Evolutionary conservation across 345 rosid genomes (phyloP).

Genomic region (Dipteronia sinensis): DNA sequence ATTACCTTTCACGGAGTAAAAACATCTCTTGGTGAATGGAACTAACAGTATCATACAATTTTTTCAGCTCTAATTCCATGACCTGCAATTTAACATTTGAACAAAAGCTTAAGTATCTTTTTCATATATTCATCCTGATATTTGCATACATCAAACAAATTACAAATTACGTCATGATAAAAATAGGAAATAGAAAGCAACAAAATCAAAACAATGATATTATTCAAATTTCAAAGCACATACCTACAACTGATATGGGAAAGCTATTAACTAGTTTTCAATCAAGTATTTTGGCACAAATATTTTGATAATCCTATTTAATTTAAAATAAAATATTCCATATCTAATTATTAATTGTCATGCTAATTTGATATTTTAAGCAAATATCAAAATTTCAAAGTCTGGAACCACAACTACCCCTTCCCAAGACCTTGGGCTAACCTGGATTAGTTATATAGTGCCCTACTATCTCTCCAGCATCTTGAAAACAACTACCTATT

Average conservation of each 20-base stretch:
- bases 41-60: constrained; percentile 60
- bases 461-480: neutral
- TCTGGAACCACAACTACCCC: neutral
- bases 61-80: constrained; percentile 86
- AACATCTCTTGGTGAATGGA: constrained; percentile 84
- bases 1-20: constrained; percentile 84
- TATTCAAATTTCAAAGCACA: neutral
- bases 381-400: neutral
- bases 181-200: neutral
- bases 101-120: constrained; percentile 4
- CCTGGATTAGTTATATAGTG: neutral
- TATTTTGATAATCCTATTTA: neutral
- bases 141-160: neutral
- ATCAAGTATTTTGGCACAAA: neutral
- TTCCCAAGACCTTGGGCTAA: neutral
- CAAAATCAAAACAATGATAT: neutral
- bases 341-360: neutral
- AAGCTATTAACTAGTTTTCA: neutral
- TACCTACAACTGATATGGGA: neutral
- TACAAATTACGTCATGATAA: neutral
- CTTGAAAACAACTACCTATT: neutral
- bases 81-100: constrained; percentile 41
- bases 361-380: neutral
- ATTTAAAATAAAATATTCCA: neutral
- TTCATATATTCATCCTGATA: neutral